A percentile compares a stretch with the other conserved stretches of the same genome.
Conservation (phyloP, 2,329 filamentous ascomycete species). For the Neoascochyta sp. region DNA sequence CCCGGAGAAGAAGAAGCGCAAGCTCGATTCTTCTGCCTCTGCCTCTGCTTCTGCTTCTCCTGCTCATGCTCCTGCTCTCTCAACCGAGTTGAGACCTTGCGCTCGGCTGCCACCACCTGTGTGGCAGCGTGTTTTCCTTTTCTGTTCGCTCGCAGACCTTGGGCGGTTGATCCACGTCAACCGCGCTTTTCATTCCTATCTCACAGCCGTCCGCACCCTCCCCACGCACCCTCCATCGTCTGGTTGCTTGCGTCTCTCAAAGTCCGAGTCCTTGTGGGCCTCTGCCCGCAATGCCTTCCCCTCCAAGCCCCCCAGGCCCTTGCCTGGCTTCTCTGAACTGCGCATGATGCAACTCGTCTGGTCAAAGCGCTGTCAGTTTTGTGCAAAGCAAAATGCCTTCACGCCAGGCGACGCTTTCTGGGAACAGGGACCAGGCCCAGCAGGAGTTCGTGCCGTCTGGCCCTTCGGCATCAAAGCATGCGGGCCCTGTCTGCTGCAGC, state of each 20-base stretch:
- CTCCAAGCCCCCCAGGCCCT: conserved; percentile 65
- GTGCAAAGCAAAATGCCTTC: conserved; percentile 45
- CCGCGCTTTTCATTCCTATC: conserved; percentile 58
- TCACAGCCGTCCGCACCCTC: conserved; percentile 35
- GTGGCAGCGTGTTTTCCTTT: conserved; percentile 68
- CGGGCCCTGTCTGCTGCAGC: conserved; percentile 59
- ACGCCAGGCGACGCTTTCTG: conserved; percentile 43
- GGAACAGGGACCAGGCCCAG: conserved; percentile 59
- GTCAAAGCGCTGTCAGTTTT: conserved; percentile 64
- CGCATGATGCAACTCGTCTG: conserved; percentile 73
- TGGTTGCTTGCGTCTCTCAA: conserved; percentile 41
- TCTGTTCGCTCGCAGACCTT: conserved; percentile 60
- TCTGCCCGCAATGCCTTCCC: conserved; percentile 62
- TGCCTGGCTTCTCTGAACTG: conserved; percentile 63
- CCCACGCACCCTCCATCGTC: conserved; percentile 28
- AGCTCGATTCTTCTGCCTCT: conserved; percentile 15
- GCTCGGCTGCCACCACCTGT: conserved; percentile 56
- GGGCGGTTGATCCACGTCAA: conserved; percentile 65
- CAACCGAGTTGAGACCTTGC: conserved; percentile 21
- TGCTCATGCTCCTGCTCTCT: conserved; percentile 7
- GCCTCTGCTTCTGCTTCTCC: too few species aligned
- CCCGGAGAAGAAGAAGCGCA: conserved; percentile 33
- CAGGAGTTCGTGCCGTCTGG: conserved; percentile 65
- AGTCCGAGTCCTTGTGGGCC: conserved; percentile 68
- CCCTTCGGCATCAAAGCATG: conserved; percentile 66